Evolutionary conservation across 2,329 filamentous ascomycete species (phyloP).

Genomic region (Cladorrhinum sp.): DNA sequence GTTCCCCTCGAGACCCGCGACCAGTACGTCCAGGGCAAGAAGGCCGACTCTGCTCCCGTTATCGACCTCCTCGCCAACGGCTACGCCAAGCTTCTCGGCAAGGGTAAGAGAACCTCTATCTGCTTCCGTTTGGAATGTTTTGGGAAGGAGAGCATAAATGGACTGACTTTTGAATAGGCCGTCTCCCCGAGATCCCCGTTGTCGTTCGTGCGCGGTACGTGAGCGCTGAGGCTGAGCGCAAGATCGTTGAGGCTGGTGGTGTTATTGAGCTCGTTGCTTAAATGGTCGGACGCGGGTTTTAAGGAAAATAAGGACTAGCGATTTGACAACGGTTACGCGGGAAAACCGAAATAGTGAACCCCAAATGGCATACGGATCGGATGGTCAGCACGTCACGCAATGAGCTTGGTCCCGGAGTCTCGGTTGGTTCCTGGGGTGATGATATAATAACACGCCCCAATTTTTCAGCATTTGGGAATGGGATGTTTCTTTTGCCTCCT

Average conservation of each 20-base stretch:
- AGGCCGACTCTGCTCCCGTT: conserved; percentile 91
- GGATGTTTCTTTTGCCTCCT: conserved; percentile 28
- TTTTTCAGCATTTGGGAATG: conserved; percentile 30
- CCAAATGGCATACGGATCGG: conserved; percentile 26
- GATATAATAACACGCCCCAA: conserved; percentile 21
- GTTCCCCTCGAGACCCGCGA: conserved; percentile 91
- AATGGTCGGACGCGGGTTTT: conserved; percentile 29
- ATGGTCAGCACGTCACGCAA: conserved; percentile 24
- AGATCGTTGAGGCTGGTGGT: conserved; percentile 97
- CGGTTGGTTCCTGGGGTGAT: conserved; percentile 27
- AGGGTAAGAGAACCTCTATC: conserved; percentile 49
- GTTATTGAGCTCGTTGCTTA: conserved; percentile 94
- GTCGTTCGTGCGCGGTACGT: conserved; percentile 95
- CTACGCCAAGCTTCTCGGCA: conserved; percentile 98
- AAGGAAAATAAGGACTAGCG: conserved; percentile 28
- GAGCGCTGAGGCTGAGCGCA: conserved; percentile 93
- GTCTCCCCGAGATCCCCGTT: conserved; percentile 86
- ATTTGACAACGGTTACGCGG: conserved; percentile 30
- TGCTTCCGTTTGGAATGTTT: not conserved
- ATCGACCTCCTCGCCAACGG: conserved; percentile 96
- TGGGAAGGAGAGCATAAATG: not conserved
- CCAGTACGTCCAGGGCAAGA: conserved; percentile 75
- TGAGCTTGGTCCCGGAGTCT: conserved; percentile 29
- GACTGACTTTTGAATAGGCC: conserved; percentile 42
- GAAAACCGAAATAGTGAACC: conserved; percentile 26